phyloP scores from a whole-genome alignment of 495 filamentous ascomycete genomes.

The Podospora pseudocomata region DNA sequence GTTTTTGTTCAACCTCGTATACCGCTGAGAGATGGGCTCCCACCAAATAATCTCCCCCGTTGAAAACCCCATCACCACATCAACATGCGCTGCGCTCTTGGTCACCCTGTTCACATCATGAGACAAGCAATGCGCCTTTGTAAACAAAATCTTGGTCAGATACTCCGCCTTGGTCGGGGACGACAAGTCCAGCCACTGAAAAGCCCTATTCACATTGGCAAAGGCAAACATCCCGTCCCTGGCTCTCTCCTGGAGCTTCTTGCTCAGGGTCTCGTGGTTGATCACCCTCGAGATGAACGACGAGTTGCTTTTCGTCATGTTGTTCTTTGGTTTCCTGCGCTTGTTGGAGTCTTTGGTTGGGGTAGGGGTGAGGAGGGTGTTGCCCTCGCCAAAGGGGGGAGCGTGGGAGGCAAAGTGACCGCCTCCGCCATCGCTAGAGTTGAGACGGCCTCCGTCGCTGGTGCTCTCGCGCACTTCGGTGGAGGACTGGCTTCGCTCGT shows the following conservation, averaged over 20 bases:
- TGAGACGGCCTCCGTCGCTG: slow-evolving; percentile 39
- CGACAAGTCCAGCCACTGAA: slow-evolving; percentile 64
- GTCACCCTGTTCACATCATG: slow-evolving; percentile 88
- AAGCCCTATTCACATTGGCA: slow-evolving; percentile 90
- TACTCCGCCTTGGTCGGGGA: slow-evolving; percentile 69
- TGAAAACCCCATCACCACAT: slow-evolving; percentile 92
- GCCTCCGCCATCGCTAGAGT: slow-evolving; percentile 37
- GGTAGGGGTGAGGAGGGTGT: slow-evolving; percentile 60
- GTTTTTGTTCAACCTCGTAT: slow-evolving; percentile 94
- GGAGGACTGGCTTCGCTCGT: slow-evolving; percentile 56
- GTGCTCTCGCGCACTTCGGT: slow-evolving; percentile 51
- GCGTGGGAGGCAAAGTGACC: slow-evolving; percentile 38
- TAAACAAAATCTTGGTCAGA: slow-evolving; percentile 91
- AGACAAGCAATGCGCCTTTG: slow-evolving; percentile 90
- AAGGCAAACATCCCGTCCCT: slow-evolving; percentile 82
- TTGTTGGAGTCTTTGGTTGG: slow-evolving; percentile 72
- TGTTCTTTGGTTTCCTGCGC: slow-evolving; percentile 89
- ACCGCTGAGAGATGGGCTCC: slow-evolving; percentile 94
- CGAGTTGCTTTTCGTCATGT: slow-evolving; percentile 95
- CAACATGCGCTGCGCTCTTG: slow-evolving; percentile 73
- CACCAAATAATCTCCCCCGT: slow-evolving; percentile 98
- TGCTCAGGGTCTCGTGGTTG: slow-evolving; percentile 72
- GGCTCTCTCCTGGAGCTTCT: slow-evolving; percentile 72
- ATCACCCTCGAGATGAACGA: slow-evolving; percentile 96
- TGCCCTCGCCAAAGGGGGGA: slow-evolving; percentile 84